These are phyloP conservation scores for Daldinia concentrica DNA, from an alignment of 495 filamentous ascomycete genomes.

Conservation along the genomic window DNA sequence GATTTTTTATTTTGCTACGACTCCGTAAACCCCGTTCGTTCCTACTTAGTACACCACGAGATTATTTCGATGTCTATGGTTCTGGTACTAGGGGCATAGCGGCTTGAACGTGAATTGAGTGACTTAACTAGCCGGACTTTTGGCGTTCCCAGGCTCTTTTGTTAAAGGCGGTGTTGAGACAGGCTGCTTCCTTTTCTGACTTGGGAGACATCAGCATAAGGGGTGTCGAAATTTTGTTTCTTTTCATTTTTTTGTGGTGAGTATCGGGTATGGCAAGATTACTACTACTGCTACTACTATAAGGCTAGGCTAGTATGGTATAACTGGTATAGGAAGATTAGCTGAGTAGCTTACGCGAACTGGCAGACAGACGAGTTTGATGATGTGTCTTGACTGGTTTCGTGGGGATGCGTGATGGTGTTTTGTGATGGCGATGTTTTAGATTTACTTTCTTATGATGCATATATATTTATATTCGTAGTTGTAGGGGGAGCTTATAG, in stretches of 20 bases:
- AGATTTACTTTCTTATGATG: not conserved
- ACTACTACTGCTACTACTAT: not conserved
- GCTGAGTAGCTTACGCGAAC: slow-evolving; percentile 12
- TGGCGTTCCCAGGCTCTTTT: slow-evolving; percentile 22
- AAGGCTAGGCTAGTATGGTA: slow-evolving; percentile 8
- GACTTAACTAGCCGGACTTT: slow-evolving; percentile 5
- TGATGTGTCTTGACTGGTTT: not conserved
- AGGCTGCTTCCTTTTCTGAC: not conserved
- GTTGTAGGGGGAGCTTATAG: not conserved
- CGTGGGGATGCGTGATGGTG: not conserved
- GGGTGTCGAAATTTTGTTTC: slow-evolving; percentile 2
- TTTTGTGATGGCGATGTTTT: not conserved
- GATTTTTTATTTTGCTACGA: not conserved
- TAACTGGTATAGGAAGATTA: slow-evolving; percentile 7
- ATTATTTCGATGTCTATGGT: not conserved
- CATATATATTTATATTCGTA: not conserved
- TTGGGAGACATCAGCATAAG: slow-evolving; percentile 5
- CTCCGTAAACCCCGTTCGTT: not conserved
- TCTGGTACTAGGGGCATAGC: not conserved
- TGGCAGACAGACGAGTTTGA: slow-evolving; percentile 15
- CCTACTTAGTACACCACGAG: not conserved
- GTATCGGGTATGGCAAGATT: slow-evolving; percentile 10
- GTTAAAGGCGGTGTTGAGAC: slow-evolving; percentile 6
- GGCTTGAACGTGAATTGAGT: slow-evolving; percentile 11
- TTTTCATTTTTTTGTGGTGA: not conserved